Conservation (phyloP, 2,329 filamentous ascomycete species). For the Cladorrhinum sp. region DNA sequence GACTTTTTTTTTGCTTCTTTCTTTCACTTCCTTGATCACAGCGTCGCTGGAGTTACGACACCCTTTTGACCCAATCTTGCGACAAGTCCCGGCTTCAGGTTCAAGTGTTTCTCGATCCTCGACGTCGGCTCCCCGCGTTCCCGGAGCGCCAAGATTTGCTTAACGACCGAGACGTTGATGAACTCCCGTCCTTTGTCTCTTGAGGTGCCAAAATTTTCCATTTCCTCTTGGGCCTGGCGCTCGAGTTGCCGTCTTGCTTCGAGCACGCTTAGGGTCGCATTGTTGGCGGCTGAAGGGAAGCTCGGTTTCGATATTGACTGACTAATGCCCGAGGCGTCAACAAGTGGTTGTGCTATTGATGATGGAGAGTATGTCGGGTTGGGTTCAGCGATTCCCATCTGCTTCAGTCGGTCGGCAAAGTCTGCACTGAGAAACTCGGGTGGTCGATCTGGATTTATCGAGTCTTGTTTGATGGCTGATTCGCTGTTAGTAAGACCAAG, state of each 20-base stretch:
- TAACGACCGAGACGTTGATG: slow-evolving; percentile 39
- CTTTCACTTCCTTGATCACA: not conserved
- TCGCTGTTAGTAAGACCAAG: not conserved
- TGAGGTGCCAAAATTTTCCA: slow-evolving; percentile 38
- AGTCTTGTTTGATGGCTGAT: not conserved
- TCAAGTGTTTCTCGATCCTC: slow-evolving; percentile 46
- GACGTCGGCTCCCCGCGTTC: slow-evolving; percentile 36
- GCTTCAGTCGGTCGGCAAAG: slow-evolving; percentile 50
- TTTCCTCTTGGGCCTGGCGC: slow-evolving; percentile 42
- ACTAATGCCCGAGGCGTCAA: slow-evolving; percentile 9
- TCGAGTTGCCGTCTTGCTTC: slow-evolving; percentile 47
- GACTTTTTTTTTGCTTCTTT: not conserved
- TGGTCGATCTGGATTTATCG: not conserved
- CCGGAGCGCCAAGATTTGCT: slow-evolving; percentile 45
- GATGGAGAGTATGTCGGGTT: slow-evolving; percentile 53
- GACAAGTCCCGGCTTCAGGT: slow-evolving; percentile 46
- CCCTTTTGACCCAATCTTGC: slow-evolving; percentile 42
- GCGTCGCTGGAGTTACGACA: slow-evolving; percentile 38
- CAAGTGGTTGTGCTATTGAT: slow-evolving; percentile 38
- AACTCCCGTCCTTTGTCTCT: slow-evolving; percentile 42
- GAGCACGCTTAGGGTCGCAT: slow-evolving; percentile 46
- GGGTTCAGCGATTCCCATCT: slow-evolving; percentile 55
- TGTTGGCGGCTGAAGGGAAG: slow-evolving; percentile 20
- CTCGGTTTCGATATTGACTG: slow-evolving; percentile 12
- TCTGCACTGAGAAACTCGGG: slow-evolving; percentile 27